Conservation (phyloP, 2,329 filamentous ascomycete genomes). For the Verticillium nubilum region DNA sequence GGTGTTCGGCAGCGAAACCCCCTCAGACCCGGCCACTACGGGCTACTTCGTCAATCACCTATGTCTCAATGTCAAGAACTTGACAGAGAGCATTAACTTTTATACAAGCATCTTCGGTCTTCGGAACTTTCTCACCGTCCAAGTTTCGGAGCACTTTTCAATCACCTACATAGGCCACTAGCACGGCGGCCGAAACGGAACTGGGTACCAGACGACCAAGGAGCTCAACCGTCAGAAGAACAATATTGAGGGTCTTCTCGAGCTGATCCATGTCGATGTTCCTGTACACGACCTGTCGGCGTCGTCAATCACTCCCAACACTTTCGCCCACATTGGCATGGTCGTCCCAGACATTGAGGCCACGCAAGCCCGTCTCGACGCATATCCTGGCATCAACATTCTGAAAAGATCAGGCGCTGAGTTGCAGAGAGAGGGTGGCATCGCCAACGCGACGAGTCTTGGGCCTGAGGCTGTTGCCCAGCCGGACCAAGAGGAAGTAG, state of each 20-base stretch:
- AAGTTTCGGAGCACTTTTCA: conserved; percentile 19
- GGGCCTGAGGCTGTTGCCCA: conserved; percentile 7
- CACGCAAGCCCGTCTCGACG: conserved; percentile 20
- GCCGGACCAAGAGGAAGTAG: conserved; percentile 5
- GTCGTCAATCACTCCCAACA: conserved; percentile 18
- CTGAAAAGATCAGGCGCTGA: conserved; percentile 20
- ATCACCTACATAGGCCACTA: conserved; percentile 29
- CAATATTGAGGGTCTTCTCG: conserved; percentile 24
- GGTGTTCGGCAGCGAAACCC: conserved; percentile 14
- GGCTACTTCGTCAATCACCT: conserved; percentile 31
- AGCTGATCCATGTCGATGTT: conserved; percentile 21
- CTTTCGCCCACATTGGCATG: conserved; percentile 27
- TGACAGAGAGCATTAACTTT: conserved; percentile 23
- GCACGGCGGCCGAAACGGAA: conserved; percentile 30
- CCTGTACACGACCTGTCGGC: conserved; percentile 13
- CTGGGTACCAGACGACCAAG: conserved; percentile 25
- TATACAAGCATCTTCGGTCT: conserved; percentile 27
- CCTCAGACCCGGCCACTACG: conserved; percentile 20
- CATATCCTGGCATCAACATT: conserved; percentile 12
- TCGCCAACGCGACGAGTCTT: conserved; percentile 13
- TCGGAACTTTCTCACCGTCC: conserved; percentile 26
- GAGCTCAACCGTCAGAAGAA: conserved; percentile 27
- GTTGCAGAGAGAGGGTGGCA: conserved; percentile 1
- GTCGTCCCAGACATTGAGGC: conserved; percentile 25
- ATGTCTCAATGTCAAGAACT: conserved; percentile 22